Evolutionary conservation across 768 basidiomycete genomes (phyloP), one percentile per base, ranked within the genome.

Genomic region (Postia placenta): DNA sequence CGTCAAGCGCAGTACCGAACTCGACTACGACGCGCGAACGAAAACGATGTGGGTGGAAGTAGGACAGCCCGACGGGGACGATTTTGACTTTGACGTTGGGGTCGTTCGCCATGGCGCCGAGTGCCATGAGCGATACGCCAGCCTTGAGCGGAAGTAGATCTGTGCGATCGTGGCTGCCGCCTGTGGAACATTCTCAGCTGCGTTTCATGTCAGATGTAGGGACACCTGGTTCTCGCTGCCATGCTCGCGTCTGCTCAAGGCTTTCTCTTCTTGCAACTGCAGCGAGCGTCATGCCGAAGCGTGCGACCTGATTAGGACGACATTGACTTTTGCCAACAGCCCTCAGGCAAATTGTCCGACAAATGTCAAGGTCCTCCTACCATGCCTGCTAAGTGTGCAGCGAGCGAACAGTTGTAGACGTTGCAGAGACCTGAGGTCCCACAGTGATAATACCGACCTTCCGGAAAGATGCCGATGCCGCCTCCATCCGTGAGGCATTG

Each of bases 101-200:
- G 63, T 97, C 81, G 53, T 87, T 86, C 11, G 90, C 90, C 92
- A 98, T 95, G 4, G 96, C 94, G 23, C 96, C 96, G 5, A 99
- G 76, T 20, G 96, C 94, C 94, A 99, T 98, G 59, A 98, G 80
- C 1, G 93, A 88, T 27, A 98, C 94, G 4, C 96, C 96, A 25
- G 96, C 96, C 69, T 99, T 99, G 35, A 99, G 76, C 2, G 96
- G 96, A n/a, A 98, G 79, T 45, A 98, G 77, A 67, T 98, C 93
- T 5, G 90, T 94, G 30, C 96, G 85, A 67, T 99, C 96, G 66
- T 99, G 96, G 50, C 94, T 97, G 48, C 96, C 96, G 57, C 96
- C 94, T 97, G 37, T n/a, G 20, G 17, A n/a, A n/a, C n/a, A n/a
- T n/a, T n/a, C n/a, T n/a, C n/a, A n/a, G n/a, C n/a, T n/a, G n/a